phyloP scores from a whole-genome alignment of 2,329 filamentous ascomycete species.

The Nannizzia gypsea region DNA sequence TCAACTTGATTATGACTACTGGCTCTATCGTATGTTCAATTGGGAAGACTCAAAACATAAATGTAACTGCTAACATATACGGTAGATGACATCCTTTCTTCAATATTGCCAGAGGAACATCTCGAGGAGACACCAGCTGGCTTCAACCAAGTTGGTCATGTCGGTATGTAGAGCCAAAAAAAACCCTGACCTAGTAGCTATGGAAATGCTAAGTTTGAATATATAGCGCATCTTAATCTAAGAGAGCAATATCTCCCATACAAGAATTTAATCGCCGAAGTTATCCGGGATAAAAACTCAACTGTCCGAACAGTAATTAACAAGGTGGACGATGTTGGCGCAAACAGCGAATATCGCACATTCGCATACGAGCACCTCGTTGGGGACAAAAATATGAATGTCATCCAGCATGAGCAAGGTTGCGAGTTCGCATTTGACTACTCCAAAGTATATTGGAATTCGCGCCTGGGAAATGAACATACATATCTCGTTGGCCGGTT shows the following conservation, averaged over 20 bases:
- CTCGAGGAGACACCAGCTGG: slow-evolving; percentile 72
- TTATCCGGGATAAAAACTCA: slow-evolving; percentile 82
- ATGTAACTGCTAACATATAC: neutral
- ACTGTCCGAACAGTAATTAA: slow-evolving; percentile 82
- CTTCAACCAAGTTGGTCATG: slow-evolving; percentile 80
- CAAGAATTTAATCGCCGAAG: slow-evolving; percentile 71
- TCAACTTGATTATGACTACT: slow-evolving; percentile 69
- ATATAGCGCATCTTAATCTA: slow-evolving; percentile 74
- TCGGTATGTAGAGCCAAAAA: slow-evolving; percentile 44
- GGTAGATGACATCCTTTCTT: slow-evolving; percentile 68
- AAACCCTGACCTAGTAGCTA: neutral
- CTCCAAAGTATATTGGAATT: slow-evolving; percentile 97
- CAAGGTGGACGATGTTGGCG: slow-evolving; percentile 81
- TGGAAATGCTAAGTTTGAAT: neutral
- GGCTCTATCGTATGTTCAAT: slow-evolving; percentile 57
- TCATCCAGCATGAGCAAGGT: slow-evolving; percentile 67
- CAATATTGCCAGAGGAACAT: slow-evolving; percentile 67
- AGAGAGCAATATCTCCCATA: slow-evolving; percentile 72
- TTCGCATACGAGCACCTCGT: slow-evolving; percentile 85
- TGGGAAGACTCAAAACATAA: neutral
- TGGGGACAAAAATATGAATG: slow-evolving; percentile 70
- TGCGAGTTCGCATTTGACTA: slow-evolving; percentile 93
- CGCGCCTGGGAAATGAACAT: slow-evolving; percentile 79
- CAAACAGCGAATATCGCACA: slow-evolving; percentile 74
- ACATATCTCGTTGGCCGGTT: slow-evolving; percentile 65